Conservation (phyloP, 192 early-diverging fungal species). For the Podila clonocystis region DNA sequence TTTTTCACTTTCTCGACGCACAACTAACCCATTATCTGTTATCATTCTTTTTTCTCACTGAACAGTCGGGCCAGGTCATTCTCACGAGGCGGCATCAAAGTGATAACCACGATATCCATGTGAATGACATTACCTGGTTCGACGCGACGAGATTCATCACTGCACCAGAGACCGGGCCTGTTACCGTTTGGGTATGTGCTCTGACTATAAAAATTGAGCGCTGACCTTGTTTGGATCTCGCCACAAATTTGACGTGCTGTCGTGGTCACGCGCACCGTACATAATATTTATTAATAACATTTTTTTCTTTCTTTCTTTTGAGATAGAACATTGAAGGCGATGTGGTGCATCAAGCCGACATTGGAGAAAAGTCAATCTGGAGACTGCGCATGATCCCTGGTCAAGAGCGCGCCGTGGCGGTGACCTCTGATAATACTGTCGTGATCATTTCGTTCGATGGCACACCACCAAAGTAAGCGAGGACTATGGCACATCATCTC, state of each 20-base stretch:
- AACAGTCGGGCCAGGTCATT: conserved; percentile 26
- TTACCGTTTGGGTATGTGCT: conserved; percentile 30
- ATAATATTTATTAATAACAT: not conserved
- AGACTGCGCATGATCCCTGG: conserved; percentile 25
- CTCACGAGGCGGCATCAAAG: conserved; percentile 16
- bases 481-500: not conserved
- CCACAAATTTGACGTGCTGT: too few relatives aligned
- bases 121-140: conserved; percentile 26
- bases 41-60: not conserved
- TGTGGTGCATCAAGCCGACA: conserved; percentile 9
- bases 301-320: not conserved
- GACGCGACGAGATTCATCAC: conserved; percentile 37
- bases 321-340: conserved; percentile 35
- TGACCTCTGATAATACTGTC: not conserved
- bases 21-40: not conserved
- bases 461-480: conserved; percentile 21
- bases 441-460: conserved; percentile 19
- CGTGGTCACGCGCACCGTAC: not conserved
- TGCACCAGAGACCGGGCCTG: not conserved
- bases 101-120: conserved; percentile 11
- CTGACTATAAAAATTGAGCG: not conserved
- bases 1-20: not conserved
- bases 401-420: conserved; percentile 18
- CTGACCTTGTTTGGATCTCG: too few relatives aligned
- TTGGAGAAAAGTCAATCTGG: not conserved